Evolutionary conservation across 371 early-diverging fungal species (phyloP).

Genomic region (Dichotomocladium elegans): DNA sequence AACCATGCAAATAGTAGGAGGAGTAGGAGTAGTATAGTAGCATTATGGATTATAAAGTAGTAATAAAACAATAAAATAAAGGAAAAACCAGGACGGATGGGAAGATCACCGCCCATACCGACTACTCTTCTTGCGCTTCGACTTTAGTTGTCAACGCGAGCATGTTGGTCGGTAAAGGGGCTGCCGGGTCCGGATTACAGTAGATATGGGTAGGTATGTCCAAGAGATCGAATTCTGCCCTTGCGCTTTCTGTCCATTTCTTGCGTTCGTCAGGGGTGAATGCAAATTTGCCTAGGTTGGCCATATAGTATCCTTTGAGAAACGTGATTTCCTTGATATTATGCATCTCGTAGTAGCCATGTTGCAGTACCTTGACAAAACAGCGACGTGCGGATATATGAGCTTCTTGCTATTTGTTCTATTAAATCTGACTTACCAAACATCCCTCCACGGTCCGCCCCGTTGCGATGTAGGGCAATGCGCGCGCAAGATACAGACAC

Average conservation of each 20-base stretch:
- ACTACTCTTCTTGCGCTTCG: too few species aligned
- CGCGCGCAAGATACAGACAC: constrained; percentile 33
- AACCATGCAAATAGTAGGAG: too few species aligned
- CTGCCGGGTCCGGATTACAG: constrained; percentile 22
- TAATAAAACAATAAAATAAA: too few species aligned
- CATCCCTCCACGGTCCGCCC: constrained; percentile 35
- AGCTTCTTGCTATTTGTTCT: background rate
- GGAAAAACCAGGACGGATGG: too few species aligned
- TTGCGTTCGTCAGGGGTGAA: constrained; percentile 30
- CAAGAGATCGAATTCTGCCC: constrained; percentile 19
- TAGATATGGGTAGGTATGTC: constrained; percentile 26
- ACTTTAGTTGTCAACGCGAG: too few species aligned
- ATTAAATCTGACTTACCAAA: constrained; percentile 11
- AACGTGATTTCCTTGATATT: constrained; percentile 35
- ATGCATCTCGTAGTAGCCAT: constrained; percentile 34
- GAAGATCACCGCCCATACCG: too few species aligned
- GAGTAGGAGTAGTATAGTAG: too few species aligned
- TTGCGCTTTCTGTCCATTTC: constrained; percentile 27
- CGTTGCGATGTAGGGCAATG: constrained; percentile 31
- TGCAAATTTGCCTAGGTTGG: constrained; percentile 34
- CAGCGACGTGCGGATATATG: too few species aligned
- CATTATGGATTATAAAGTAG: too few species aligned
- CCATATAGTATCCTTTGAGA: constrained; percentile 32
- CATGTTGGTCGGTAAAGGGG: too few species aligned
- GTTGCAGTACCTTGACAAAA: constrained; percentile 19